Evolutionary conservation across 2,329 filamentous ascomycete genomes (phyloP), one percentile per base, ranked within the genome.

Genomic region (Ustilaginoidea virens): DNA sequence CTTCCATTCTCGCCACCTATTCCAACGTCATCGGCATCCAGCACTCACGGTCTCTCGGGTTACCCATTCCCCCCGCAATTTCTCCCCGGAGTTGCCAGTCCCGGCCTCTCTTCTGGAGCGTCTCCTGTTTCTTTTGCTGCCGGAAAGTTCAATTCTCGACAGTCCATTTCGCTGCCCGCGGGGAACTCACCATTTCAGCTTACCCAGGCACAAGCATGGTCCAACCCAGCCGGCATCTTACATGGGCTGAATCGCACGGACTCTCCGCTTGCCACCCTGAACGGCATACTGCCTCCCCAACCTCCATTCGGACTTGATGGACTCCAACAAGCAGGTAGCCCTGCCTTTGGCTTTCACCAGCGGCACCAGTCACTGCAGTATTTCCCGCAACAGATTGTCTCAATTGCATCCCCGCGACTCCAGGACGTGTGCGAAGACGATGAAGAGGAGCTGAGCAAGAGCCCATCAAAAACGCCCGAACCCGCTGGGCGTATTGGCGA

Each of bases 1-100:
- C 58, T 87, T 28, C 73, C 82, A 5, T 85, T 87, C 45, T 92
- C 86, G 14, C 85, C 87, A 7, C 82, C 85, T 1, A 56, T 92
- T 16, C 80, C 80, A 13, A 74, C 82, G 1, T 75, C 74, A 1
- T 92, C 85, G 17, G 79, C 75, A 9, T 73, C 70, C 18, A 87
- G 81, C 54, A 78, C 72, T 37, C 72, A 73, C 28, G 51, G 26
- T 7, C 53, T 60, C 40, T 57, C 65, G 25, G 59, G 69, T 33
- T 69, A 67, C 46, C 62, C 62, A 38, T 74, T 75, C 41, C 66
- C 62, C 1, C 47, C 52, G 13, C 56, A 61, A 20, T 75, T 86
- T 49, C 64, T 72, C 4, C 64, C 71, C 21, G 63, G 68, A 29
- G 58, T 71, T 29, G 57, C 78, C 47, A 79, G 70, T 39, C 74